phyloP scores from a whole-genome alignment of 2,329 filamentous ascomycete genomes.

The Fusarium continuum region DNA sequence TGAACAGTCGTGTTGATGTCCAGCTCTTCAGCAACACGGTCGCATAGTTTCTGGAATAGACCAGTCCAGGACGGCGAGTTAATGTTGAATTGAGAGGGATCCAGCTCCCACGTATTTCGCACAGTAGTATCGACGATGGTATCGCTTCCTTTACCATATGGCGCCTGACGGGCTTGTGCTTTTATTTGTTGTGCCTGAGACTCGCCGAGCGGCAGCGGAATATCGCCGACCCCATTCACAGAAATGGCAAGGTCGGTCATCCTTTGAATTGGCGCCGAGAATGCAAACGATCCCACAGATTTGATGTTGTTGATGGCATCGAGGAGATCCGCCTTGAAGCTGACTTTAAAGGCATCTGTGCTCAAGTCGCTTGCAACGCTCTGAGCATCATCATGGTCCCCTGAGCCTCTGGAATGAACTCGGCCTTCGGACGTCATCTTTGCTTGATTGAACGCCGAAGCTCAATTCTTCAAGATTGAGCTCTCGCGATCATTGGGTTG shows the following conservation, averaged over 20 bases:
- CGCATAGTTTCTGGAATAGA: constrained; percentile 39
- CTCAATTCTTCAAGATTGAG: neutral
- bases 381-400: neutral
- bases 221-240: neutral
- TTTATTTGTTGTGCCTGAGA: neutral
- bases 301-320: neutral
- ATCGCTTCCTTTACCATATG: constrained; percentile 52
- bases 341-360: neutral
- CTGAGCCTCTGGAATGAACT: neutral
- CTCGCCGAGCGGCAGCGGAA: neutral
- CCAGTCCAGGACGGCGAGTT: constrained; percentile 47
- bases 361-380: neutral
- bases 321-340: neutral
- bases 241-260: neutral
- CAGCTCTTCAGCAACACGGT: constrained; percentile 42
- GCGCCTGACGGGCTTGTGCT: constrained; percentile 39
- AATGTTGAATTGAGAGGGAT: constrained; percentile 51
- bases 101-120: constrained; percentile 56
- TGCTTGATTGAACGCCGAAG: neutral
- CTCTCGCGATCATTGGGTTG: neutral
- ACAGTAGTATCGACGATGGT: constrained; percentile 53
- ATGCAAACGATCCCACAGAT: neutral
- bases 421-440: neutral
- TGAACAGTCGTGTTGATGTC: constrained; percentile 45
- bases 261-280: neutral